Base-by-base conservation (phyloP, 768 basidiomycete species). In the Mycena kentingensis region DNA sequence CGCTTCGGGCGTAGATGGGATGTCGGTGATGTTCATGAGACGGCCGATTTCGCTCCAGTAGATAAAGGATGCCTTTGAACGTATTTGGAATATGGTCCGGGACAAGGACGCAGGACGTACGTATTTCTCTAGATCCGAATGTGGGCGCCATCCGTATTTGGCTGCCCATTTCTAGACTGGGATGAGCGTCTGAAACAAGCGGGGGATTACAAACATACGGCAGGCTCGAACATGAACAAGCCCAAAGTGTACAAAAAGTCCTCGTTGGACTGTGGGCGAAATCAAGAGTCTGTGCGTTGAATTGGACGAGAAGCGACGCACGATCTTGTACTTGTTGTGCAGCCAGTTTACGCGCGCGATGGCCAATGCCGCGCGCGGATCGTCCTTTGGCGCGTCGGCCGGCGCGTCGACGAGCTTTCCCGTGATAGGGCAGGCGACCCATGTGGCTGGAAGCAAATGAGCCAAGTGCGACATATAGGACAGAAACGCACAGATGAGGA, bases 31-130 rank as follows among this genome's bases (percentile, higher is more conserved):
- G 5, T 69, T 66, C 79, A 82, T 80, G 41, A 72, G 64, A 32
- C 61, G 59, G 4, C 79, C 79, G 13, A 80, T 70, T 55, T 79
- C 78, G 1, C 39, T 36, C 78, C 79, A 82, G 54, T 72, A 74
- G 2, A 73, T 62, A 48, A 66, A 79, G 24, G 60, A 69, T 8
- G 78, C 74, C 70, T 75, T 27, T 13, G 18, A 41, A 25, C 22
- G 18, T 19, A 37, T 28, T 38, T 7, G 26, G 34, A 41, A 19
- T 12, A 16, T 1, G 32, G 6, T 19, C n/a, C 29, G 15, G n/a
- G 7, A 46, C 5, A 19, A 3, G 5, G 18, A 3, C 2, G 10
- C n/a, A n/a, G n/a, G 8, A 60, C 66, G 52, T 28, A 70, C 73
- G 42, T 79, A 65, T 18, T 64, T 52, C 57, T 81, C 80, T 16